Conservation (phyloP, 805 yeast genomes). For the Yarrowia keelungensis region DNA sequence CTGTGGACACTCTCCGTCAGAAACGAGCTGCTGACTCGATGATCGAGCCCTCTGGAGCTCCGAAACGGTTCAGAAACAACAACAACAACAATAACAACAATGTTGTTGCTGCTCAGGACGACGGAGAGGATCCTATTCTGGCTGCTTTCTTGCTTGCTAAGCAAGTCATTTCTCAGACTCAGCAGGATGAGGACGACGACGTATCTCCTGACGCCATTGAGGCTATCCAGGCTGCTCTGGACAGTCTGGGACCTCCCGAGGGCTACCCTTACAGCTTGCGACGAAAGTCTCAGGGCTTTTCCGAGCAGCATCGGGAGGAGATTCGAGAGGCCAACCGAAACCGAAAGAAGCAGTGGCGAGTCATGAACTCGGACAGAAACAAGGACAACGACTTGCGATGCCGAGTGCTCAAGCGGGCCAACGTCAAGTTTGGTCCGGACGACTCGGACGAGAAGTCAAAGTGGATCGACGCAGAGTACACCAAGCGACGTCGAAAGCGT, state of each 20-base stretch:
- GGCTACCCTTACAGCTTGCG: conserved; percentile 15
- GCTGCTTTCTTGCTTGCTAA: conserved; percentile 51
- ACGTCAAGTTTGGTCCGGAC: conserved; percentile 65
- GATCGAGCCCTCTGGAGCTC: conserved; percentile 28
- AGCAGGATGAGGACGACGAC: conserved; percentile 27
- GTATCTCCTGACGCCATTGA: conserved; percentile 44
- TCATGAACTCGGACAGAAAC: conserved; percentile 76
- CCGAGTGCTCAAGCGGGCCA: conserved; percentile 77
- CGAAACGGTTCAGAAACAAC: conserved; percentile 17
- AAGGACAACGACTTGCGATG: conserved; percentile 86
- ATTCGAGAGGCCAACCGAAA: conserved; percentile 73
- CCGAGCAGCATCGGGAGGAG: conserved; percentile 58
- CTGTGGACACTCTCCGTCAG: conserved; percentile 24
- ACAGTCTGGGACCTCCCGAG: conserved; percentile 19
- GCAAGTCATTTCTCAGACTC: conserved; percentile 45
- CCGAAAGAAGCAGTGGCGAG: conserved; percentile 84
- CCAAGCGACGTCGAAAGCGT: conserved; percentile 67
- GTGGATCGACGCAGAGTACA: conserved; percentile 82
- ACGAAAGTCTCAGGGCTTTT: conserved; percentile 39
- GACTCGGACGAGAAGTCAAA: conserved; percentile 58
- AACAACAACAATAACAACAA: not conserved
- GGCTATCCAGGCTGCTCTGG: conserved; percentile 45
- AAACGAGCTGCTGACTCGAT: conserved; percentile 14
- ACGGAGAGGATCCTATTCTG: conserved; percentile 45
- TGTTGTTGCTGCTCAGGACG: not conserved